Evolutionary conservation across 768 basidiomycete species (phyloP), one percentile per base, ranked within the genome.

Genomic region (Cystofilobasidium capitatum): DNA sequence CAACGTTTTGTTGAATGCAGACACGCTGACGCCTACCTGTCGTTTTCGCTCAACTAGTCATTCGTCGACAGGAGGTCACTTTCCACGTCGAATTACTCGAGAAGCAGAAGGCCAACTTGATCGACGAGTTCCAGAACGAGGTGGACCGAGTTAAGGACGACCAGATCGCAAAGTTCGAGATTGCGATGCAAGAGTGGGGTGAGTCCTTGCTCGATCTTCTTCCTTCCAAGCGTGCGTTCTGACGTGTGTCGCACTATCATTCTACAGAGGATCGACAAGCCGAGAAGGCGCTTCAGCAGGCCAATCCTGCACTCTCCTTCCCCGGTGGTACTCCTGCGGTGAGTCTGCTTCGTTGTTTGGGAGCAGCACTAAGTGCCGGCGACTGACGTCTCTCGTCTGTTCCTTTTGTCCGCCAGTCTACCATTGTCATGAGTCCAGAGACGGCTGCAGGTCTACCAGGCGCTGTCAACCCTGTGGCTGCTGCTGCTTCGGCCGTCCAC

Each of bases 1-100:
- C 36, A 64, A 24, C 57, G 64, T 8, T 45, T 16, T 31, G 8
- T 31, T 22, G 42, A 40, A 57, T 26, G 47, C 8, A 36, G 33
- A 62, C 22, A 57, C 22, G 44, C 42, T 40, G 39, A 64, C 33
- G 40, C 33, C 31, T 35, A 29, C 36, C 62, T 24, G 9, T 37
- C 57, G 36, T 58, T n/a, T 33, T 24, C 39, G 17, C 7, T 20
- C 64, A 93, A 88, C 97, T 96, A 85, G 82, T 97, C 55, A 88
- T 92, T 76, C 91, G 91, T 75, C 84, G 91, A 9, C 88, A 88
- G n/a, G 83, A 92, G 16, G 92, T 86, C 78, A 74, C 77, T 0
- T 87, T 88, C 12, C 91, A 93, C 72, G 81, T 83, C 64, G 80
- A 81, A 47, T 79, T 88, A 33, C 79, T 93, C 6, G 80, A 81